Evolutionary conservation across 768 basidiomycete genomes (phyloP).

Genomic region (Auriscalpium microsporum): DNA sequence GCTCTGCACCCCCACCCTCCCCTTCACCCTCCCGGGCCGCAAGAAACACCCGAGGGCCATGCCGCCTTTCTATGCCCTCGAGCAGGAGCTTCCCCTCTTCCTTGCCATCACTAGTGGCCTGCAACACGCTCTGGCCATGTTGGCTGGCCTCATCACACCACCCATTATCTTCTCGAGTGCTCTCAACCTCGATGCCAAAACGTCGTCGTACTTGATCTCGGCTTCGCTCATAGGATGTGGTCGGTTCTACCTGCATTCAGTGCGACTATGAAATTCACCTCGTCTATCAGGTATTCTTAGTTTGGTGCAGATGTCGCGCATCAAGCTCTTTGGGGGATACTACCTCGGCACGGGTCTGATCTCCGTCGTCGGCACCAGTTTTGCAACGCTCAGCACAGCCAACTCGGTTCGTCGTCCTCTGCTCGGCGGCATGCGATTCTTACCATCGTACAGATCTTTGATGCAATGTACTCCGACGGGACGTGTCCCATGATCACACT

Average conservation of each 20-base stretch:
- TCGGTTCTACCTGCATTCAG: slow-evolving; percentile 22
- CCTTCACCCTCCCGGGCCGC: slow-evolving; percentile 34
- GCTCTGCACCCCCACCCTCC: slow-evolving; percentile 63
- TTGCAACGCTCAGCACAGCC: slow-evolving; percentile 69
- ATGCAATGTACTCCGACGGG: slow-evolving; percentile 69
- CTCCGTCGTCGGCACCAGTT: slow-evolving; percentile 75
- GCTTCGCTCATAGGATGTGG: slow-evolving; percentile 75
- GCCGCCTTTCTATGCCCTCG: slow-evolving; percentile 71
- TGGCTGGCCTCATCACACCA: slow-evolving; percentile 74
- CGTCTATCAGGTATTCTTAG: slow-evolving; percentile 54
- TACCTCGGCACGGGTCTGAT: slow-evolving; percentile 75
- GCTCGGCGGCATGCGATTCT: not conserved
- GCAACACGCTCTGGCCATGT: slow-evolving; percentile 75
- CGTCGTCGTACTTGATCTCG: slow-evolving; percentile 72
- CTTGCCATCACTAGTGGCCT: slow-evolving; percentile 68
- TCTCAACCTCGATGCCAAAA: slow-evolving; percentile 47
- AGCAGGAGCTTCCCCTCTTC: slow-evolving; percentile 63
- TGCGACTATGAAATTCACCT: not conserved
- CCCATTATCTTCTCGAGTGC: slow-evolving; percentile 71
- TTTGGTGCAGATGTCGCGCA: slow-evolving; percentile 69
- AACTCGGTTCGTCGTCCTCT: slow-evolving; percentile 38
- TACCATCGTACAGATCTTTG: slow-evolving; percentile 46
- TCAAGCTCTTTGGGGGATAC: slow-evolving; percentile 52
- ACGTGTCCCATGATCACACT: slow-evolving; percentile 57
- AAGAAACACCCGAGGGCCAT: slow-evolving; percentile 21